phyloP scores from a whole-genome alignment of 2,329 filamentous ascomycete genomes.

The Penicillium sp. region DNA sequence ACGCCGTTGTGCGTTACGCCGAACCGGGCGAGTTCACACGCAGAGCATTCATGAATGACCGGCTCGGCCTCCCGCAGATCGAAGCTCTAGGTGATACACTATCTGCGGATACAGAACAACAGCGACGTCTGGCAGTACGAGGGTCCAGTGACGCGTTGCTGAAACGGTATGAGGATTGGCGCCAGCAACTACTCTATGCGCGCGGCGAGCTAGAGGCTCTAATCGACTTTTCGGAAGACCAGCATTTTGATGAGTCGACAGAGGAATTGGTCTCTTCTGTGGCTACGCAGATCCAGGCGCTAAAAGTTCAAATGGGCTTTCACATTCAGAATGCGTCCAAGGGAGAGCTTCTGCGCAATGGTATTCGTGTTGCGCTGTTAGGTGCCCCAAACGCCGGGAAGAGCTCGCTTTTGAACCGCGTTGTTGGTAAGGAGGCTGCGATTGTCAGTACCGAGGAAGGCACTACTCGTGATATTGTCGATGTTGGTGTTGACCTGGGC shows the following conservation, averaged over 20 bases:
- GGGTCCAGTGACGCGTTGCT: slow-evolving; percentile 72
- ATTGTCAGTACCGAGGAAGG: slow-evolving; percentile 93
- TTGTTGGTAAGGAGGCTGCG: slow-evolving; percentile 89
- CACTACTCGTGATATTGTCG: slow-evolving; percentile 90
- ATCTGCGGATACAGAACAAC: slow-evolving; percentile 80
- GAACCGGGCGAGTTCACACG: slow-evolving; percentile 95
- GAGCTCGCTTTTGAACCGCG: slow-evolving; percentile 85
- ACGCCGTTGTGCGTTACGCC: slow-evolving; percentile 70
- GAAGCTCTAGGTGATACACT: slow-evolving; percentile 64
- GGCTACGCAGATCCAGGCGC: slow-evolving; percentile 59
- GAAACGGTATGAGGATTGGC: slow-evolving; percentile 79
- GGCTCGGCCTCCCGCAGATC: slow-evolving; percentile 82
- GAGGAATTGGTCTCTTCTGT: slow-evolving; percentile 71
- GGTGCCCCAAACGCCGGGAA: slow-evolving; percentile 95
- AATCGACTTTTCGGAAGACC: slow-evolving; percentile 96
- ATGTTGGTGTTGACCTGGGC: slow-evolving; percentile 83
- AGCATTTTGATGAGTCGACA: slow-evolving; percentile 91
- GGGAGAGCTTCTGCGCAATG: slow-evolving; percentile 79
- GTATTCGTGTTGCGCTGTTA: slow-evolving; percentile 81
- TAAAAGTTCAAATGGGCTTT: slow-evolving; percentile 64
- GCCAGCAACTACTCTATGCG: slow-evolving; percentile 72
- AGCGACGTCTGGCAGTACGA: slow-evolving; percentile 80
- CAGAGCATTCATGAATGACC: slow-evolving; percentile 83
- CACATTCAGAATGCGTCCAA: slow-evolving; percentile 77
- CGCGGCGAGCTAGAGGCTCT: slow-evolving; percentile 90